Base-by-base conservation (phyloP, 78 protist genomes). In the Speleostelium caveatum region DNA sequence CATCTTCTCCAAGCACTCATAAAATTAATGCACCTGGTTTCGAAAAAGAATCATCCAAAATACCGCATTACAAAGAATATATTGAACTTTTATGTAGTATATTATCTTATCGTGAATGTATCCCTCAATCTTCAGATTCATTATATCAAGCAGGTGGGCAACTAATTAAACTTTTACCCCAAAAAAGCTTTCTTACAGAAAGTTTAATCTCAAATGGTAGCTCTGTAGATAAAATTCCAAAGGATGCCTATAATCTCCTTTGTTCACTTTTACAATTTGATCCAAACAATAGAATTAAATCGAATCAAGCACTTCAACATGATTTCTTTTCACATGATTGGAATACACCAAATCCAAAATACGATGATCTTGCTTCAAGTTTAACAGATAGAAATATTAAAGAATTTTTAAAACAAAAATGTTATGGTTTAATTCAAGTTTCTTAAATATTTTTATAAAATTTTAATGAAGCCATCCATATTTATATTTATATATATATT, bases 351-450 rank as follows among this genome's bases (percentile, higher is more conserved):
- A 78, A 83, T 39, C 72, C 90, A 3, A 65, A 59, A 35, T 77
- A 35, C 7, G 32, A 6, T 56, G 75, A 83, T 69, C 38, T 83
- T 3, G 62, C 90, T 22, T 83, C 90, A 2, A 30, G 58, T 69
- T 55, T 83, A 0, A 83, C 90, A 6, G 90, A 83, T 58, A 55
- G 73, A 59, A 83, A 83, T 39, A 83, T 83, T 59, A 67, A 33
- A 28, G 77, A 58, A 10, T 83, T 69, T 58, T 19, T 83, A 3
- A 51, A 69, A 59, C 79, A 83, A 2, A 83, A 83, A 60, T 53
- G 80, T 49, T 71, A 39, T 22, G 21, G 21, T 39, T 39, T 67
- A 39, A 67, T 67, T 24, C 74, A 67, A 67, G 58, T 67, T 24
- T 67, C n/a, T n/a, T n/a, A n/a, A n/a, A n/a, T n/a, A n/a, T n/a